Evolutionary conservation across 2,329 filamentous ascomycete species (phyloP), one percentile per base, ranked within the genome.

Genomic region (Scolecobasidium constrictum): DNA sequence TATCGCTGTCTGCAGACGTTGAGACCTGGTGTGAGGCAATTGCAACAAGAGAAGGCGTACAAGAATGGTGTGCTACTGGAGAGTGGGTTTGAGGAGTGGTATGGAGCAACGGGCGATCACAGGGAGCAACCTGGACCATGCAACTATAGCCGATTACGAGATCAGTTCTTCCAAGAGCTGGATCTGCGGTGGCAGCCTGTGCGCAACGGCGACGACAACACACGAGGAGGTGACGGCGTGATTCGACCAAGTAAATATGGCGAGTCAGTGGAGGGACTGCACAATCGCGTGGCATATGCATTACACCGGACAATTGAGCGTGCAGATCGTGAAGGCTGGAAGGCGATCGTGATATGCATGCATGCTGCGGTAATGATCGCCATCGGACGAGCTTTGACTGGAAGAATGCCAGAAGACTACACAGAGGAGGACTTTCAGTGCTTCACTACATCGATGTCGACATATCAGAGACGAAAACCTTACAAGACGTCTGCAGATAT

Each of bases 361-460:
- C 92, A 98, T 65, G 92, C 92, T 2, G 92, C 92, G 3, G 78
- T 81, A 9, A 75, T 96, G 54, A 95, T 98, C 57, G 82, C 84
- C 6, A 75, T 92, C 50, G 90, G 90, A 1, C 74, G 92, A 33
- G 79, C 78, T 1, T 66, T 98, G 52, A 95, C 88, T 2, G 87
- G 86, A 7, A 49, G 53, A 20, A 79, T 90, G 72, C 88, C 88
- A 0, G 72, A 77, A 1, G 77, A 82, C 56, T 69, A 78, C 21
- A 76, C 75, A 5, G 73, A 74, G 41, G 82, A 92, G 48, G 88
- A 95, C 60, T 95, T 94, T 58, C 69, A 73, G 46, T 86, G 86
- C 47, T 94, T 81, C 58, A 94, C 87, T 2, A 90, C 86, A 55
- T 81, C 84, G 1, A 58, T 94, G 52, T 87, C 78, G 51, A 77